Percentiles rank a stretch among this genome's conserved stretches.
Conservation (phyloP, 768 basidiomycete genomes). For the Pisolithus marmoratus region DNA sequence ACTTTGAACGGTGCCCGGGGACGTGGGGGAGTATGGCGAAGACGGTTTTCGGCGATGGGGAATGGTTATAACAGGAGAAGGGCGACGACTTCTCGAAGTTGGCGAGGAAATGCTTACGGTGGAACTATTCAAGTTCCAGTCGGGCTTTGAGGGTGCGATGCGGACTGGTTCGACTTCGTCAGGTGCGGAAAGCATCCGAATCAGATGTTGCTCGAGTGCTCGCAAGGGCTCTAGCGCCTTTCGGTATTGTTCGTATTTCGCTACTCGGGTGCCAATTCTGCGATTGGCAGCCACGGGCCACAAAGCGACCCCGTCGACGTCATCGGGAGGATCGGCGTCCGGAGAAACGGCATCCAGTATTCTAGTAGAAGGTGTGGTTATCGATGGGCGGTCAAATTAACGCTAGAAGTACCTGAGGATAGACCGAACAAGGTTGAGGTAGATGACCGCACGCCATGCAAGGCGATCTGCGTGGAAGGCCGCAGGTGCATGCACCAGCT, state of each 20-base stretch:
- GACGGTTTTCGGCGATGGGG: constrained; percentile 20
- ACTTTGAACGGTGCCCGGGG: constrained; percentile 16
- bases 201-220: constrained; percentile 66
- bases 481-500: constrained; percentile 71
- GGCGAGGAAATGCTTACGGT: constrained; percentile 8
- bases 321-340: constrained; percentile 53
- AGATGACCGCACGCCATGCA: constrained; percentile 85
- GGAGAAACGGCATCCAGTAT: constrained; percentile 72
- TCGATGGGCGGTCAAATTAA: background rate
- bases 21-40: constrained; percentile 21
- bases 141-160: constrained; percentile 35
- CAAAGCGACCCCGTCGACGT: constrained; percentile 51
- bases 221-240: constrained; percentile 60
- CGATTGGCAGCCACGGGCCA: constrained; percentile 40
- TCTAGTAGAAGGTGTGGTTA: constrained; percentile 33
- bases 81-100: constrained; percentile 37
- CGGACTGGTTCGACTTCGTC: constrained; percentile 64
- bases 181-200: constrained; percentile 58
- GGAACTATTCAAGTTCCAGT: constrained; percentile 32
- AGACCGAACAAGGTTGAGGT: constrained; percentile 82
- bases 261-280: constrained; percentile 43
- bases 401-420: constrained; percentile 51
- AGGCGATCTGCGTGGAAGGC: constrained; percentile 76
- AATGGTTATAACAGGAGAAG: constrained; percentile 32
- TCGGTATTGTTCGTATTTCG: constrained; percentile 59